These are phyloP conservation scores for Citrullus mucosospermus DNA, from an alignment of 306 rosid species.

Conservation along the genomic window DNA sequence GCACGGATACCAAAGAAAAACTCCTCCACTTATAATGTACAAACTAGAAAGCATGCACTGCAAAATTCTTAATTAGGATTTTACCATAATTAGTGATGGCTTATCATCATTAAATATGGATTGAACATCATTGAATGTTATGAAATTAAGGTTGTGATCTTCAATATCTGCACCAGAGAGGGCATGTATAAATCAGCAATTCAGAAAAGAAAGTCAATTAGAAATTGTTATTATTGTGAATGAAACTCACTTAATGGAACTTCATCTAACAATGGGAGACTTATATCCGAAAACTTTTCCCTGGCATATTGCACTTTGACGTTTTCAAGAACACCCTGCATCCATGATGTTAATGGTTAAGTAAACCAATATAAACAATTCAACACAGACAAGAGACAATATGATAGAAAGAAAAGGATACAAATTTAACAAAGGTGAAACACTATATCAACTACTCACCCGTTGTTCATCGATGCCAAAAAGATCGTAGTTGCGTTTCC, in stretches of 20 bases:
- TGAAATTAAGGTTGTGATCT: conserved; percentile 35
- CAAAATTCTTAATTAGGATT: background rate
- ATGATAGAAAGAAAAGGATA: background rate
- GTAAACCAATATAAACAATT: background rate
- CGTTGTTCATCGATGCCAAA: conserved; percentile 70
- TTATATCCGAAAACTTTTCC: conserved; percentile 34
- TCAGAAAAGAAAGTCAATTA: background rate
- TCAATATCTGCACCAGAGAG: conserved; percentile 27
- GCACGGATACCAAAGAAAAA: background rate
- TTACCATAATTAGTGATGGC: conserved; percentile 67
- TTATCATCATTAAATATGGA: conserved; percentile 42
- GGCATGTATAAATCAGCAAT: conserved; percentile 12
- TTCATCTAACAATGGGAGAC: conserved; percentile 49
- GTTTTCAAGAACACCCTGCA: conserved; percentile 58
- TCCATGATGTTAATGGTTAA: conserved; percentile 3
- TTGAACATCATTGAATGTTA: conserved; percentile 38
- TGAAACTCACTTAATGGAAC: conserved; percentile 41
- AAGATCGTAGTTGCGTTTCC: conserved; percentile 80
- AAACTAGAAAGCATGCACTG: background rate
- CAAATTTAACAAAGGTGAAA: background rate
- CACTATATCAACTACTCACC: conserved; percentile 32
- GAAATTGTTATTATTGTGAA: background rate
- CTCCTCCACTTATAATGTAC: background rate
- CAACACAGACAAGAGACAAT: background rate
- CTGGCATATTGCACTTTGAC: conserved; percentile 41